These are phyloP conservation scores for Isoetes engelmannii DNA, from an alignment of 83 land plant genomes.

Conservation along the genomic window DNA sequence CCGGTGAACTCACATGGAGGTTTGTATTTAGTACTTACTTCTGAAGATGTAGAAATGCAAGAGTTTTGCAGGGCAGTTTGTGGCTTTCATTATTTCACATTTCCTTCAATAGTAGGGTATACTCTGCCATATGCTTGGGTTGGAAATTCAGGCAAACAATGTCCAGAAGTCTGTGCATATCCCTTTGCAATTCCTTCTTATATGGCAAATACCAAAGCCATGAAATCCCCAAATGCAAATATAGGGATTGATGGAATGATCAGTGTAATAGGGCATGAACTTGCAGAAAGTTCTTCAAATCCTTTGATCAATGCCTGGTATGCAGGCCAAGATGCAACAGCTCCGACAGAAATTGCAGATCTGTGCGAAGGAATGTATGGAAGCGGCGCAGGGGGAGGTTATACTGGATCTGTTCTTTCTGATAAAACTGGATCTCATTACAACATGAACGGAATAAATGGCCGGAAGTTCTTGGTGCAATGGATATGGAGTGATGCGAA, in stretches of 20 bases:
- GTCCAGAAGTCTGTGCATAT: constrained; percentile 83
- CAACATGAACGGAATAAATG: constrained; percentile 52
- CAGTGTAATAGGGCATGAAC: constrained; percentile 80
- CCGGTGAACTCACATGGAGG: constrained; percentile 66
- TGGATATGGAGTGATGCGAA: constrained; percentile 67
- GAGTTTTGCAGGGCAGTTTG: constrained; percentile 85
- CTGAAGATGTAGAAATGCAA: constrained; percentile 63
- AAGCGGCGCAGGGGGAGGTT: constrained; percentile 78
- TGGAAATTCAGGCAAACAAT: constrained; percentile 70
- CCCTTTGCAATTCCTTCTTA: constrained; percentile 76
- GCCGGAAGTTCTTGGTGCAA: constrained; percentile 66
- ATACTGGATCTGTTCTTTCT: constrained; percentile 50
- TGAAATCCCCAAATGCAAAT: constrained; percentile 65
- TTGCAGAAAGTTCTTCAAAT: constrained; percentile 72
- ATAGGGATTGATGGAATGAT: constrained; percentile 84
- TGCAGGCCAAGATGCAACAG: constrained; percentile 79
- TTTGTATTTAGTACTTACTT: constrained; percentile 65
- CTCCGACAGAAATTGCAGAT: constrained; percentile 91
- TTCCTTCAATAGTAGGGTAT: constrained; percentile 75
- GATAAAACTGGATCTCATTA: constrained; percentile 48
- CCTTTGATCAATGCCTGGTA: constrained; percentile 91
- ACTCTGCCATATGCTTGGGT: constrained; percentile 92
- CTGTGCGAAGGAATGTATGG: constrained; percentile 88
- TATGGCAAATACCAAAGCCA: constrained; percentile 41
- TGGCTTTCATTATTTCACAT: constrained; percentile 94